These are phyloP conservation scores for Delonix regia DNA, from an alignment of 306 rosid species.

Conservation along the genomic window DNA sequence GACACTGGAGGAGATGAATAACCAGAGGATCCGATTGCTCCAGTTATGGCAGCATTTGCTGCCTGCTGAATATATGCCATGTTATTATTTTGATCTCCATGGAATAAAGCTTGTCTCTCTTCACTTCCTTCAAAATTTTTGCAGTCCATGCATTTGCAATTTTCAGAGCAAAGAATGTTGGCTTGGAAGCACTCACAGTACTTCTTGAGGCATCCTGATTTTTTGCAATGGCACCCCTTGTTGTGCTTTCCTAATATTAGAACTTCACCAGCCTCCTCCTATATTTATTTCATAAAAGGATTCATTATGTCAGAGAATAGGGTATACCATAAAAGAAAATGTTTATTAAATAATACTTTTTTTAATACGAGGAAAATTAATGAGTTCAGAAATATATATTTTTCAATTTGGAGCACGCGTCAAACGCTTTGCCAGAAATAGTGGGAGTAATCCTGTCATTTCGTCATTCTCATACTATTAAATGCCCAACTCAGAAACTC, in stretches of 20 bases:
- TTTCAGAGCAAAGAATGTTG: slow-evolving; percentile 98
- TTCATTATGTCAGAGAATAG: background rate
- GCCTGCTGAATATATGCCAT: slow-evolving; percentile 88
- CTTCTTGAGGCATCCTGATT: slow-evolving; percentile 98
- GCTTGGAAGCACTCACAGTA: slow-evolving; percentile 99
- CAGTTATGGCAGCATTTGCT: slow-evolving; percentile 99
- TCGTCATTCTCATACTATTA: slow-evolving; percentile 14
- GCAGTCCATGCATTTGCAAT: slow-evolving; percentile 99
- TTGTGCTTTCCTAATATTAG: slow-evolving; percentile 90
- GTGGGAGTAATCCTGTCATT: slow-evolving; percentile 15
- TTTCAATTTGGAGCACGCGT: slow-evolving; percentile 17
- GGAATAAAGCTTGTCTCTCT: slow-evolving; percentile 96
- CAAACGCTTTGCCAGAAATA: slow-evolving; percentile 14
- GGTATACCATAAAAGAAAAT: slow-evolving; percentile 15
- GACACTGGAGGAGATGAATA: slow-evolving; percentile 80
- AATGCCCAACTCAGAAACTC: slow-evolving; percentile 29
- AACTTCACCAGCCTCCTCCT: slow-evolving; percentile 97
- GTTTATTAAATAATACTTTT: slow-evolving; percentile 1
- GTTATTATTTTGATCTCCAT: slow-evolving; percentile 91
- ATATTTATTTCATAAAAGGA: slow-evolving; percentile 35
- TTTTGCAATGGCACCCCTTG: slow-evolving; percentile 99
- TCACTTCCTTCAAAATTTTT: slow-evolving; percentile 99
- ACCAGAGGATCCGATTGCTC: slow-evolving; percentile 99
- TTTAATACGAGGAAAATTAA: slow-evolving; percentile 21
- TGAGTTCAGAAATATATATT: background rate